These are phyloP conservation scores for Nemania abortiva DNA, from an alignment of 2,329 filamentous ascomycete genomes.

Conservation along the genomic window DNA sequence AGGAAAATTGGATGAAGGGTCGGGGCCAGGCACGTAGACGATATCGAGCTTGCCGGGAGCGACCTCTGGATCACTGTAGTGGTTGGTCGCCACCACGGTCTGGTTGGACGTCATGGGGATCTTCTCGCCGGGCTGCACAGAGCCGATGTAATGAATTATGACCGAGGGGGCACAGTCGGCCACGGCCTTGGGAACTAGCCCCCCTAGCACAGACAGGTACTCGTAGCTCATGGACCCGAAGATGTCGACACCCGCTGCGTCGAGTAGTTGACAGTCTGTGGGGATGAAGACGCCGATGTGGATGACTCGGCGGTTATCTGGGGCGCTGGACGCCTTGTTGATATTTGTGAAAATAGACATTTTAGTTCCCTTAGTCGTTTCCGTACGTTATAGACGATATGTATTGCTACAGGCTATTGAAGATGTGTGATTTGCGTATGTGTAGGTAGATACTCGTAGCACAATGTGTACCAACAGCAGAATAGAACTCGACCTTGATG, in stretches of 20 bases:
- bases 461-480: not conserved
- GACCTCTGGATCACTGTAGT: slow-evolving; percentile 59
- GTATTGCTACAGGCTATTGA: not conserved
- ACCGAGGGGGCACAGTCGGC: slow-evolving; percentile 58
- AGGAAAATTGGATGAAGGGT: slow-evolving; percentile 51
- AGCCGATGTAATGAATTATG: slow-evolving; percentile 61
- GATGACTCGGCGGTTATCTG: slow-evolving; percentile 47
- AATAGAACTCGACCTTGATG: not conserved
- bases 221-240: slow-evolving; percentile 60
- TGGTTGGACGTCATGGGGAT: slow-evolving; percentile 59
- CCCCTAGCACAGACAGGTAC: slow-evolving; percentile 54
- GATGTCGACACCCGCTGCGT: slow-evolving; percentile 64
- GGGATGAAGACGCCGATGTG: slow-evolving; percentile 66
- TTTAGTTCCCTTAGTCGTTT: not conserved
- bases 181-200: slow-evolving; percentile 53
- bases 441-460: not conserved
- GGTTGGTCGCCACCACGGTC: slow-evolving; percentile 57
- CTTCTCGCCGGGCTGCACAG: slow-evolving; percentile 51
- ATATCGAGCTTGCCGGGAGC: slow-evolving; percentile 65
- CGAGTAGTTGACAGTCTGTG: slow-evolving; percentile 60
- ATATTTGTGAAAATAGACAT: slow-evolving; percentile 36
- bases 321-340: slow-evolving; percentile 30
- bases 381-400: not conserved
- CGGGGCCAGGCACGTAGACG: slow-evolving; percentile 63
- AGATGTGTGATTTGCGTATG: not conserved